Evolutionary conservation across 805 yeast genomes (phyloP).

Genomic region (Ogataea nonfermentans): DNA sequence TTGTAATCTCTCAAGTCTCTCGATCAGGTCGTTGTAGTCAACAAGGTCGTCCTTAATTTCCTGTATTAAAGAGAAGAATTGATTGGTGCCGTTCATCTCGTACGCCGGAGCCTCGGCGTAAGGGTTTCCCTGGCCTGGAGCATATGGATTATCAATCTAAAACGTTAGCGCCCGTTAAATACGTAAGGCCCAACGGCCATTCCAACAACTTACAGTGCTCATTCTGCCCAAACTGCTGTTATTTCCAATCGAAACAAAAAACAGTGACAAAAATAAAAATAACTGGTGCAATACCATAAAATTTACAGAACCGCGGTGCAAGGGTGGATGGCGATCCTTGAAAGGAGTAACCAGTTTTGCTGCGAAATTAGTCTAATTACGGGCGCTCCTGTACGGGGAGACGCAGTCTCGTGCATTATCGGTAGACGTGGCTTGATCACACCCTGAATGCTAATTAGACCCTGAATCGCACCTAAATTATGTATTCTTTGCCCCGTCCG

Average conservation of each 20-base stretch:
- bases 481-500: too few relatives aligned
- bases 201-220: slow-evolving; percentile 16
- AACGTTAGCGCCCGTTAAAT: slow-evolving; percentile 8
- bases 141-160: slow-evolving; percentile 28
- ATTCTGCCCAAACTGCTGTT: slow-evolving; percentile 7
- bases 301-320: slow-evolving; percentile 8
- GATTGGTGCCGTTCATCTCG: slow-evolving; percentile 32
- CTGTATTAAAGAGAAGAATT: slow-evolving; percentile 68
- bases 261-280: slow-evolving; percentile 9
- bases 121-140: slow-evolving; percentile 23
- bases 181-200: slow-evolving; percentile 5
- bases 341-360: neutral
- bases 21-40: slow-evolving; percentile 67
- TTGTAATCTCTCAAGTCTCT: slow-evolving; percentile 69
- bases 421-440: too few relatives aligned
- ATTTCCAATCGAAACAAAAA: slow-evolving; percentile 5
- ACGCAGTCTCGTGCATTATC: too few relatives aligned
- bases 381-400: too few relatives aligned
- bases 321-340: slow-evolving; percentile 5
- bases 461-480: too few relatives aligned
- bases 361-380: too few relatives aligned
- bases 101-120: slow-evolving; percentile 19
- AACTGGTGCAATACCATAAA: slow-evolving; percentile 5
- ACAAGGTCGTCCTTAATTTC: slow-evolving; percentile 65
- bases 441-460: too few relatives aligned